Conservation (phyloP, 257 asterid species). For the Orobanche coerulescens region DNA sequence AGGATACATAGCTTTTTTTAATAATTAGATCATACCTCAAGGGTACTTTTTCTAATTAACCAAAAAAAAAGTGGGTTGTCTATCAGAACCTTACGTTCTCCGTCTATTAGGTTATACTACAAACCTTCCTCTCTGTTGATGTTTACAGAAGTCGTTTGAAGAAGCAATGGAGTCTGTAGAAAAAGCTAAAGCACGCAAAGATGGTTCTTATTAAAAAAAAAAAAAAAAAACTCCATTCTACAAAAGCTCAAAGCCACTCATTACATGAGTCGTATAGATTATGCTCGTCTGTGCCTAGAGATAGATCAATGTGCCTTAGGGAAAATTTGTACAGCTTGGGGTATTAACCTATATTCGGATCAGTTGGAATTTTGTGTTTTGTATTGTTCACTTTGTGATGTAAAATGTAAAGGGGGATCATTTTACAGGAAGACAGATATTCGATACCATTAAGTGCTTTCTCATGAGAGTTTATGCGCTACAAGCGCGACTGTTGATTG, state of each 20-base stretch:
- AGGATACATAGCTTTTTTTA: no score
- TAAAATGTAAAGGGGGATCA: neutral
- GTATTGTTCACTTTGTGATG: neutral
- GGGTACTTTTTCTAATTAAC: no score
- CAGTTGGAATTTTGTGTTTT: neutral
- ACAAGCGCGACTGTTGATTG: neutral
- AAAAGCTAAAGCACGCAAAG: slow-evolving; percentile 51
- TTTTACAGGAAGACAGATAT: neutral
- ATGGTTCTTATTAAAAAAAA: slow-evolving; percentile 11
- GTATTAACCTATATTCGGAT: neutral
- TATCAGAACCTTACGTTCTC: no score
- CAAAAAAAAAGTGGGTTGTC: no score
- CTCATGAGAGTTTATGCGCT: neutral
- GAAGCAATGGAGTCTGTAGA: slow-evolving; percentile 69
- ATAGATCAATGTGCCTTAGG: neutral
- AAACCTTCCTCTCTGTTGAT: neutral
- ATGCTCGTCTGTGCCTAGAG: neutral
- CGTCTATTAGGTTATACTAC: neutral
- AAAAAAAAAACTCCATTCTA: slow-evolving; percentile 9
- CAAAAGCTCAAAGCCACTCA: neutral
- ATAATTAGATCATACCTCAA: no score
- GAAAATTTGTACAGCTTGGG: neutral
- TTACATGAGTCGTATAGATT: neutral
- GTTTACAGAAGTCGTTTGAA: slow-evolving; percentile 74
- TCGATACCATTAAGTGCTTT: neutral